A percentile compares a stretch with the other conserved stretches of the same genome.
Evolutionary conservation across 2,329 filamentous ascomycete genomes (phyloP).

Genomic region (Hypoxylon sp.): DNA sequence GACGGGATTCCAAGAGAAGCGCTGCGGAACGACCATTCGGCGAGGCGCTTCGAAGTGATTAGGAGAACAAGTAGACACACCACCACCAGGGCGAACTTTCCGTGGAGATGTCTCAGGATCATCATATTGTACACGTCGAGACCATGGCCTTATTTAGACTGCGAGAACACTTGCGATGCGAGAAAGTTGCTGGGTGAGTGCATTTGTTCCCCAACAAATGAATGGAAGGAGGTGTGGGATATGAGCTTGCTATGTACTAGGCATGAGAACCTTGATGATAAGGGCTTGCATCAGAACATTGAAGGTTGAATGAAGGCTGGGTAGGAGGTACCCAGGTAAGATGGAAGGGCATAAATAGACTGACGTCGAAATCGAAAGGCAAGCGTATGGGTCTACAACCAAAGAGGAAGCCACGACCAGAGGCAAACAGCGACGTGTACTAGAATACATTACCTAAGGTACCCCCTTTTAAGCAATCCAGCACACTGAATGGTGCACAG

Average conservation of each 20-base stretch:
- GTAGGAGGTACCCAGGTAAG: not conserved
- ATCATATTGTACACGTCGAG: constrained; percentile 17
- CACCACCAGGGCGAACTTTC: constrained; percentile 47
- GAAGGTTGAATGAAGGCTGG: not conserved
- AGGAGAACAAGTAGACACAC: constrained; percentile 54
- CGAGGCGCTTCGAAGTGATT: constrained; percentile 54
- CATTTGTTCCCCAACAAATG: not conserved
- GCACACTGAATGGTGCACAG: not conserved
- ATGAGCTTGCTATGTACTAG: not conserved
- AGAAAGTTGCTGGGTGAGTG: not conserved
- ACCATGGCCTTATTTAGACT: constrained; percentile 1
- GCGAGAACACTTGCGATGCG: not conserved
- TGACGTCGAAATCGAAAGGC: not conserved
- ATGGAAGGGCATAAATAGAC: not conserved
- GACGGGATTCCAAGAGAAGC: constrained; percentile 13
- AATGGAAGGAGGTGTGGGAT: not conserved
- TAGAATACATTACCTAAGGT: not conserved
- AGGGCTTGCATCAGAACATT: not conserved
- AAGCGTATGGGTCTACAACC: not conserved
- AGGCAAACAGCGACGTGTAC: not conserved
- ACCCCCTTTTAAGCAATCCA: not conserved
- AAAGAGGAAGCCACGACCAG: not conserved
- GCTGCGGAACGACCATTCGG: constrained; percentile 51
- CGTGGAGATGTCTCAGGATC: constrained; percentile 21
- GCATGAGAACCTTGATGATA: not conserved